Conservation (phyloP, 2,329 filamentous ascomycete species). For the Diplodia sapinea region DNA sequence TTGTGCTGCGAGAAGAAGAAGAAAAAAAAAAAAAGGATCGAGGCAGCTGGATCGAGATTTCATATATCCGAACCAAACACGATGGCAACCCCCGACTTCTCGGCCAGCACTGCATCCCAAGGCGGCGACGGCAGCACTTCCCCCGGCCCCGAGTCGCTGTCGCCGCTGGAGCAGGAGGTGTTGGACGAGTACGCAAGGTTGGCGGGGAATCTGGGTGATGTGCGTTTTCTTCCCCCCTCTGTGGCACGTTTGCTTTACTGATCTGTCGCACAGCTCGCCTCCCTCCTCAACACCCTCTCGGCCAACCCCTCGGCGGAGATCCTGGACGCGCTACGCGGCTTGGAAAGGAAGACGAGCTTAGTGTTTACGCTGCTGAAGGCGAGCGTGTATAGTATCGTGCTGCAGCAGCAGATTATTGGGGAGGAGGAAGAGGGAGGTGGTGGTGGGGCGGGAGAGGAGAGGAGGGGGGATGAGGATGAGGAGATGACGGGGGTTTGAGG, state of each 20-base stretch:
- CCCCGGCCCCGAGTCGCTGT: slow-evolving; percentile 52
- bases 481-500: background rate
- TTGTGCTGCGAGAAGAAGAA: no score
- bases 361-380: slow-evolving; percentile 97
- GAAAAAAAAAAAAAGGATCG: no score
- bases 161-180: slow-evolving; percentile 88
- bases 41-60: background rate
- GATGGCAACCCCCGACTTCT: slow-evolving; percentile 24
- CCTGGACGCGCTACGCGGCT: slow-evolving; percentile 80
- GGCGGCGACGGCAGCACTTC: slow-evolving; percentile 1
- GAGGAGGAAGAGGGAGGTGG: slow-evolving; percentile 56
- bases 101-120: slow-evolving; percentile 22
- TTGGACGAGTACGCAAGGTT: slow-evolving; percentile 91
- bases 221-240: slow-evolving; percentile 49
- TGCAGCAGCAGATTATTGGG: slow-evolving; percentile 94
- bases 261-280: background rate
- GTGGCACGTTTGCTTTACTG: background rate
- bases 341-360: slow-evolving; percentile 92
- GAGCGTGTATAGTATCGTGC: slow-evolving; percentile 96
- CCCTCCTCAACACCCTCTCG: slow-evolving; percentile 70
- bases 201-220: slow-evolving; percentile 89
- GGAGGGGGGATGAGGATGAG: background rate
- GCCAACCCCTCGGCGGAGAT: slow-evolving; percentile 72
- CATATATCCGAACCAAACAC: no score
- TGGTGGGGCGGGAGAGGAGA: background rate